Evolutionary conservation across 257 asterid species (phyloP).

Genomic region (Cordia subcordata): DNA sequence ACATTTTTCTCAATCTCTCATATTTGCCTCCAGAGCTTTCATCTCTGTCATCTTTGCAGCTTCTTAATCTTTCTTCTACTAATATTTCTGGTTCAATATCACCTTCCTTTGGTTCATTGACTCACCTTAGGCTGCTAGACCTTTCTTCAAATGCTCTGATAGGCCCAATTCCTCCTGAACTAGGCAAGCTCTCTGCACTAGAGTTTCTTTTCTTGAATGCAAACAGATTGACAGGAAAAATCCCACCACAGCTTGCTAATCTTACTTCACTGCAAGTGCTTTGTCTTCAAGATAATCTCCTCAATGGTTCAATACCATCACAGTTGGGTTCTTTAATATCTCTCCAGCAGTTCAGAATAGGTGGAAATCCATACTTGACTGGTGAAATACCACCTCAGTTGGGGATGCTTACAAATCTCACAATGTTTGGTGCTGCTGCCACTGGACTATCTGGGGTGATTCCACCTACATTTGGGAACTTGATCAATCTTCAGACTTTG

Average conservation of each 20-base stretch:
- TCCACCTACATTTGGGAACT: slow-evolving; percentile 73
- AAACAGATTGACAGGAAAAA: slow-evolving; percentile 51
- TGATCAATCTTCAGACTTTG: slow-evolving; percentile 60
- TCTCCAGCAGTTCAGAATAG: slow-evolving; percentile 78
- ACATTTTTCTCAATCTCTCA: slow-evolving; percentile 78
- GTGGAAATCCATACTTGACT: slow-evolving; percentile 61
- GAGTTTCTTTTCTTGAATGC: slow-evolving; percentile 79
- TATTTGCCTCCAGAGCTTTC: slow-evolving; percentile 62
- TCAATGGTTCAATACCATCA: slow-evolving; percentile 68
- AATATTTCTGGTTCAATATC: slow-evolving; percentile 83
- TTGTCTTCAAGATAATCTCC: slow-evolving; percentile 76
- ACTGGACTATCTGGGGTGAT: slow-evolving; percentile 72
- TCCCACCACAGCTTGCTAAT: slow-evolving; percentile 60
- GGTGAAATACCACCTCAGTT: slow-evolving; percentile 76
- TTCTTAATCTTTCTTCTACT: slow-evolving; percentile 79
- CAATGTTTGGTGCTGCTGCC: slow-evolving; percentile 83
- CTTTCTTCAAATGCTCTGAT: slow-evolving; percentile 67
- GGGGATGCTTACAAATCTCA: slow-evolving; percentile 65
- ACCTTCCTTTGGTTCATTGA: slow-evolving; percentile 47
- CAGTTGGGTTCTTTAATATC: slow-evolving; percentile 61
- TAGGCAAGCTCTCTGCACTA: slow-evolving; percentile 50
- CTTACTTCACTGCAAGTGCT: slow-evolving; percentile 72
- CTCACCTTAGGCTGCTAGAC: slow-evolving; percentile 64
- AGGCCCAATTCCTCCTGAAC: slow-evolving; percentile 59
- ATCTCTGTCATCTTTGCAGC: slow-evolving; percentile 71